phyloP scores from a whole-genome alignment of 805 yeast genomes.

The Lipomyces sp. region DNA sequence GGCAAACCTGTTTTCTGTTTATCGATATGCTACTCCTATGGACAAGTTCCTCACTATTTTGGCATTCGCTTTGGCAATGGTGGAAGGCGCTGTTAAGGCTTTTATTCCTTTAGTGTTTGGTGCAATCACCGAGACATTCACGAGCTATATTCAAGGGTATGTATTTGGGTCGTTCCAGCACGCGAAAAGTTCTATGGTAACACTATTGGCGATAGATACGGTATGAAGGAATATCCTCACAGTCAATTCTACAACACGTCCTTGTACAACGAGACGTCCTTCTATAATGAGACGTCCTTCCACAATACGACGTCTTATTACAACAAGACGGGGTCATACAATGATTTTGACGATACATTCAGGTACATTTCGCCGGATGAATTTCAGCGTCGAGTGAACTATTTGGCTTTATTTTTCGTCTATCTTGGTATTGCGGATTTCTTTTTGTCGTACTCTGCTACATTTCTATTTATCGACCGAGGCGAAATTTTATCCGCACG shows the following conservation, averaged over 20 bases:
- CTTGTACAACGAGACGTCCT: conserved; percentile 1
- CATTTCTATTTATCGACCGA: conserved; percentile 39
- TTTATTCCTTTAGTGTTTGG: conserved; percentile 39
- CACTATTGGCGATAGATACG: too few species aligned
- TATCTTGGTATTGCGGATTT: conserved; percentile 42
- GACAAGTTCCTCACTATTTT: conserved; percentile 34
- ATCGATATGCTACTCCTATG: conserved; percentile 37
- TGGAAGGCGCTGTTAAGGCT: conserved; percentile 43
- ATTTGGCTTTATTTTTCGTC: conserved; percentile 41
- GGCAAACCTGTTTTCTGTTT: conserved; percentile 32
- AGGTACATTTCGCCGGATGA: conserved; percentile 28
- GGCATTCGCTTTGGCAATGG: conserved; percentile 37
- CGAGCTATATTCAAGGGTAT: conserved; percentile 30
- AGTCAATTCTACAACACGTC: too few species aligned
- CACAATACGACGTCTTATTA: conserved; percentile 3
- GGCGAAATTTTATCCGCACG: conserved; percentile 44
- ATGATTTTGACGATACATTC: neutral
- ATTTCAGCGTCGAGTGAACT: conserved; percentile 40
- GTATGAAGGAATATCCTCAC: too few species aligned
- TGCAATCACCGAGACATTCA: conserved; percentile 40
- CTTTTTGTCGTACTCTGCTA: conserved; percentile 34
- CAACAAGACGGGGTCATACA: neutral
- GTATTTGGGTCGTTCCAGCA: conserved; percentile 13
- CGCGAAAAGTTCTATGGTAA: conserved; percentile 1
- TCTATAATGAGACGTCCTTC: neutral